A percentile compares a stretch with the other conserved stretches of the same genome.
These are phyloP conservation scores for Phytophthora uliginosa DNA, from an alignment of 352 stramenopile species.

Conservation along the genomic window DNA sequence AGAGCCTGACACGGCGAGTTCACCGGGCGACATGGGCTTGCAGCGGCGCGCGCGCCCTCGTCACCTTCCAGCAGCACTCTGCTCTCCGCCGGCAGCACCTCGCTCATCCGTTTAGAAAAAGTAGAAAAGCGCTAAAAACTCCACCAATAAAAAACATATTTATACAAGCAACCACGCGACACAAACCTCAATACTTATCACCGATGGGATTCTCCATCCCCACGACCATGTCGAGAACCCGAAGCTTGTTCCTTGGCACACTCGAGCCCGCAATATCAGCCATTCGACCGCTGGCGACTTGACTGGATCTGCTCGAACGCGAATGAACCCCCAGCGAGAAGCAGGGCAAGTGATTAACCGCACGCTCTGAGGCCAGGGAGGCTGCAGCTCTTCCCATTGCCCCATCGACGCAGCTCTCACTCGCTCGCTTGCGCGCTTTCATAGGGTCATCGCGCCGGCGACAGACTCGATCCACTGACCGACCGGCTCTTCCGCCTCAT, in stretches of 20 bases:
- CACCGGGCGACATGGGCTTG: conserved; percentile 24
- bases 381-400: conserved; percentile 21
- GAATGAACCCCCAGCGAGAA: conserved; percentile 12
- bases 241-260: background rate
- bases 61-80: conserved; percentile 21
- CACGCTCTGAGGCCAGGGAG: conserved; percentile 8
- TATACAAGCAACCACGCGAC: conserved; percentile 40
- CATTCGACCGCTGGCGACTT: background rate
- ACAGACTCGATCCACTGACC: conserved; percentile 10
- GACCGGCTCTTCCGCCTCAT: background rate
- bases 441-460: conserved; percentile 1
- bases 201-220: background rate
- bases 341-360: conserved; percentile 7
- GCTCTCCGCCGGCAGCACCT: conserved; percentile 16
- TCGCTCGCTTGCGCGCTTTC: conserved; percentile 1
- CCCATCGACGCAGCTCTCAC: background rate
- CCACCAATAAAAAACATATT: conserved; percentile 69
- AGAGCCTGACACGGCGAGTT: conserved; percentile 16
- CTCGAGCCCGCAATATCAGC: background rate
- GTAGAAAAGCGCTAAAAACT: conserved; percentile 69
- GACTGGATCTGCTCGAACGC: conserved; percentile 16
- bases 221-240: background rate
- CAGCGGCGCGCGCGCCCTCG: conserved; percentile 17
- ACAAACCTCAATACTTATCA: conserved; percentile 16
- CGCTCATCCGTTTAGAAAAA: conserved; percentile 65